Evolutionary conservation across 176 grass and related monocot species (phyloP), one percentile per base, ranked within the genome.

Genomic region (Elaeis guineensis): DNA sequence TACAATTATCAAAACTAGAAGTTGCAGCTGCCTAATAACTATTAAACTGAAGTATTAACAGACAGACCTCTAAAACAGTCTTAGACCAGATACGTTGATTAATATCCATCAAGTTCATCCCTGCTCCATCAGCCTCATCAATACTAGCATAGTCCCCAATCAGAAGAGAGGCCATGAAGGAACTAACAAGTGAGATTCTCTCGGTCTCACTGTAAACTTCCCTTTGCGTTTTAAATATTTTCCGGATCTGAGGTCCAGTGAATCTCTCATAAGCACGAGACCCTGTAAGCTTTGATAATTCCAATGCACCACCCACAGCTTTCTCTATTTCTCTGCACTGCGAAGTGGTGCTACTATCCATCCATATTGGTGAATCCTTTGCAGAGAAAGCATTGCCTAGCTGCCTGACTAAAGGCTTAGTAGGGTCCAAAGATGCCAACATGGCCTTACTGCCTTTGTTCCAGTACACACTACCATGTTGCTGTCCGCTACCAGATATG

Each of bases 21-120:
- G 9, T 44, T 44, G 4, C 28, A 12, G 35, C 35, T 44, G 35
- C 14, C 35, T 12, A 12, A 44, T 44, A 44, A 12, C 35, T 12
- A 9, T 44, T 11, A 44, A 44, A 44, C 9, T 44, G 14, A 44
- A 44, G 35, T 12, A 44, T 44, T 44, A 44, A 44, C 8, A 44
- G 49, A 58, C 62, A 18, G 66, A 97, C 92, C 84, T 97, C 87
- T 67, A 97, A 78, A 83, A 69, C 81, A 74, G 66, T 53, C 48
- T 80, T 90, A 21, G 87, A 90, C 92, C 87, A 97, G 51, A 55
- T 54, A 21, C 87, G 85, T 15, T 79, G 52, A 59, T 85, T 90
- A 78, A 97, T 85, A 75, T 91, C 92, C 92, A 97, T 97, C 76
- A 97, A 91, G 57, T 91, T 97, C 92, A 97, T 97, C 62, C 92